Evolutionary conservation across 2,329 filamentous ascomycete species (phyloP).

Genomic region (Teratosphaeria zuluensis): DNA sequence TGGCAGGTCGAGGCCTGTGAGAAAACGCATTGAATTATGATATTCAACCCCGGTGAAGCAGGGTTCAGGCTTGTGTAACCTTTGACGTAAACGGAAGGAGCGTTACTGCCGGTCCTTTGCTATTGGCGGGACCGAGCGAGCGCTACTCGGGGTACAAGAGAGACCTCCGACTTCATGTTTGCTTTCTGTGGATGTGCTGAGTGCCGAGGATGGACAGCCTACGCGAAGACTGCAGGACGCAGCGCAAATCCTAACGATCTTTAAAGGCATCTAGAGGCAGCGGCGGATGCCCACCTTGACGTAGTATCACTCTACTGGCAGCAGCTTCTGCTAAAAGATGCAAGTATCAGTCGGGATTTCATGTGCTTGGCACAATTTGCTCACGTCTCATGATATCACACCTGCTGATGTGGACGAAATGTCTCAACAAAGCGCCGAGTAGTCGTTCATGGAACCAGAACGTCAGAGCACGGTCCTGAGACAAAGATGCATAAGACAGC

Average conservation of each 20-base stretch:
- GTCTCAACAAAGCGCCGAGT: background rate
- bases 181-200: background rate
- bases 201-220: background rate
- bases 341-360: background rate
- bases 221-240: background rate
- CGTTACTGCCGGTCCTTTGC: background rate
- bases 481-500: background rate
- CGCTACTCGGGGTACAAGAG: background rate
- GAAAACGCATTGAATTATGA: background rate
- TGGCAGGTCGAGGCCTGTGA: no score
- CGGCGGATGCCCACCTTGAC: no score
- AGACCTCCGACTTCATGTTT: background rate
- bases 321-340: no score
- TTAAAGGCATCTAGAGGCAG: background rate
- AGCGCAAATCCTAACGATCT: background rate
- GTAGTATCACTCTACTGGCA: no score
- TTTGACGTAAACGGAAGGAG: background rate
- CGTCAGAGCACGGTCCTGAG: background rate
- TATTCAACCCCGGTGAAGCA: background rate
- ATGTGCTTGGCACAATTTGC: background rate
- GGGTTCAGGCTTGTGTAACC: background rate
- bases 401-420: background rate
- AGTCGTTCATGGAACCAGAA: background rate
- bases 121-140: background rate
- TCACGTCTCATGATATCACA: background rate